Conservation (phyloP, 495 filamentous ascomycete genomes). For the Hypomontagnella monticulosa region DNA sequence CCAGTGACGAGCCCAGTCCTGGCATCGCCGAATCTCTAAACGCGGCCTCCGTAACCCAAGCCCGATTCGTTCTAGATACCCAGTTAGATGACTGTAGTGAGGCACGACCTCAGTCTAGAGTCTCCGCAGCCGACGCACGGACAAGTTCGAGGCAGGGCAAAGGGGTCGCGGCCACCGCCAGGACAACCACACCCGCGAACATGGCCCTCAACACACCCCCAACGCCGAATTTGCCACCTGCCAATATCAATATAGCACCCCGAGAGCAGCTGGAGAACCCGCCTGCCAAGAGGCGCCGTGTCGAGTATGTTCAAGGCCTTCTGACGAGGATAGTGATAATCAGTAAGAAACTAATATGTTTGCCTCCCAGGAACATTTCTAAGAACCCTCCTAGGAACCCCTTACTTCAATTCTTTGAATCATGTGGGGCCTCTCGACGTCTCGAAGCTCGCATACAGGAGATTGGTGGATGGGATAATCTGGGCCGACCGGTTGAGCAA, state of each 20-base stretch:
- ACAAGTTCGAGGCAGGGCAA: slow-evolving; percentile 19
- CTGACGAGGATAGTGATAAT: background rate
- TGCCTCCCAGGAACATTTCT: no score
- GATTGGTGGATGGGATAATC: slow-evolving; percentile 15
- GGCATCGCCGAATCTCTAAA: slow-evolving; percentile 44
- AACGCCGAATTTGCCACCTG: slow-evolving; percentile 22
- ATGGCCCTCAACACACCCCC: slow-evolving; percentile 37
- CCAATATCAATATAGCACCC: background rate
- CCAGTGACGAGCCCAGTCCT: slow-evolving; percentile 64
- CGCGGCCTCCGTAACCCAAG: slow-evolving; percentile 35
- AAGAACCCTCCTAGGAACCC: slow-evolving; percentile 14
- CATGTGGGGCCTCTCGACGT: background rate
- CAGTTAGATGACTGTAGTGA: slow-evolving; percentile 6
- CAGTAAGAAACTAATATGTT: slow-evolving; percentile 7
- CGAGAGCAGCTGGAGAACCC: slow-evolving; percentile 19
- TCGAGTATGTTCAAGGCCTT: slow-evolving; percentile 34
- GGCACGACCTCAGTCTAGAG: slow-evolving; percentile 13
- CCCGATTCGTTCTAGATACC: slow-evolving; percentile 43
- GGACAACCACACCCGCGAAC: slow-evolving; percentile 18
- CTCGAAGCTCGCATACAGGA: slow-evolving; percentile 3
- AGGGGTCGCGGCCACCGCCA: slow-evolving; percentile 1
- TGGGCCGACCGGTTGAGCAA: slow-evolving; percentile 49
- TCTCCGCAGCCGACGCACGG: slow-evolving; percentile 8
- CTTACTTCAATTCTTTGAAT: slow-evolving; percentile 21
- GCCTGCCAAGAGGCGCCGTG: slow-evolving; percentile 40